Conservation (phyloP, 202 grass and related monocot genomes). For the Setaria italica region DNA sequence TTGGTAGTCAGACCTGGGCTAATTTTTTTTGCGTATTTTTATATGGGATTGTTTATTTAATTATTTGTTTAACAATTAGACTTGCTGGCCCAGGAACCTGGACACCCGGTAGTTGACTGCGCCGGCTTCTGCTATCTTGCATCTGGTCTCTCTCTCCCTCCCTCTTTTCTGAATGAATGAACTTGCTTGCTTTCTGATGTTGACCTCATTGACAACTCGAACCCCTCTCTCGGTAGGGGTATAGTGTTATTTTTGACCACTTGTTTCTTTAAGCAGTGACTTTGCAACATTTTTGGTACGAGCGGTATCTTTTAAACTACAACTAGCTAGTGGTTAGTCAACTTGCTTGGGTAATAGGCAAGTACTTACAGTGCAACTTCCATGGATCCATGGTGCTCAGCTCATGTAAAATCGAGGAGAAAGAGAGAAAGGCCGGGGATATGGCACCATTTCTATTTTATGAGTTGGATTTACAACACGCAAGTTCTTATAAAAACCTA, state of each 20-base stretch:
- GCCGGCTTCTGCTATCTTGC: background rate
- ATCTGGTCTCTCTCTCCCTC: background rate
- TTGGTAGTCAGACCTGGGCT: background rate
- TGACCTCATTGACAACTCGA: constrained; percentile 49
- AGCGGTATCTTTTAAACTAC: background rate
- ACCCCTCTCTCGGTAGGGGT: background rate
- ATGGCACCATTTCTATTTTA: background rate
- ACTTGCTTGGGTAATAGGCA: constrained; percentile 30
- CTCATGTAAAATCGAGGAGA: background rate
- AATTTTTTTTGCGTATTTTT: background rate
- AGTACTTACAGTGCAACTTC: constrained; percentile 1
- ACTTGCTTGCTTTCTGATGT: constrained; percentile 53
- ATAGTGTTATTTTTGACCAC: constrained; percentile 24
- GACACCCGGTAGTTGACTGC: constrained; percentile 47
- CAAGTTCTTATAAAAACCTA: background rate
- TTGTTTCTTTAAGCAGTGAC: constrained; percentile 15
- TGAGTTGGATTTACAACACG: background rate
- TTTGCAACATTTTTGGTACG: background rate
- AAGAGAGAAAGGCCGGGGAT: background rate
- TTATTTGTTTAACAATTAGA: background rate
- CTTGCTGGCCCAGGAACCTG: constrained; percentile 20
- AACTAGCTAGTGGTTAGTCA: background rate
- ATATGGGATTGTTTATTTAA: background rate
- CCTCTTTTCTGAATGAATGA: background rate
- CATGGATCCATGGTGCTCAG: background rate